Conservation (phyloP, 2,329 filamentous ascomycete species). For the Colletotrichum euphorbiae region DNA sequence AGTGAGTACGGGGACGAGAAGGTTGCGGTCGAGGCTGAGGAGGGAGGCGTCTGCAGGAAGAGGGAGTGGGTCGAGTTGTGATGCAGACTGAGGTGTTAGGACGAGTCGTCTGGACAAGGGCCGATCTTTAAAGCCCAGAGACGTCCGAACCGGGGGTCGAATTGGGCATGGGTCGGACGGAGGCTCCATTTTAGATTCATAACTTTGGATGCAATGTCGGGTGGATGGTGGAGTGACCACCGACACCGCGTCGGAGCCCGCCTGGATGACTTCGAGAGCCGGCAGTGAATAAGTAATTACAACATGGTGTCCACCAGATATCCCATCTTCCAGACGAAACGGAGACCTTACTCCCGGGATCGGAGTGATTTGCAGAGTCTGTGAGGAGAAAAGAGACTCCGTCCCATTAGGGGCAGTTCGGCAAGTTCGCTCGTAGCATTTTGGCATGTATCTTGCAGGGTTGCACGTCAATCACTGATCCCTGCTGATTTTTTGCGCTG, state of each 20-base stretch:
- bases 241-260: slow-evolving; percentile 19
- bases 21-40: slow-evolving; percentile 9
- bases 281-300: neutral
- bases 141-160: slow-evolving; percentile 19
- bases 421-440: slow-evolving; percentile 10
- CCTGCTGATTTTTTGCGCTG: no score
- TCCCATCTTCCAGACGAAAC: slow-evolving; percentile 26
- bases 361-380: slow-evolving; percentile 7
- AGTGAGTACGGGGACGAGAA: slow-evolving; percentile 7
- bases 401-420: slow-evolving; percentile 8
- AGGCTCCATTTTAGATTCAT: slow-evolving; percentile 30
- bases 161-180: slow-evolving; percentile 30
- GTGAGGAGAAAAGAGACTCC: slow-evolving; percentile 21
- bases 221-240: slow-evolving; percentile 36
- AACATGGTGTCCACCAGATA: slow-evolving; percentile 8
- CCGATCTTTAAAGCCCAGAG: slow-evolving; percentile 37
- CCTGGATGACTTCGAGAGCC: slow-evolving; percentile 1
- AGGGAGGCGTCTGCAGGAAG: slow-evolving; percentile 29
- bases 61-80: slow-evolving; percentile 36
- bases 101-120: slow-evolving; percentile 28
- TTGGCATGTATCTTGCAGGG: slow-evolving; percentile 16
- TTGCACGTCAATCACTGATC: no score
- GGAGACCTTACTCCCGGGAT: neutral
- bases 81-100: slow-evolving; percentile 22
- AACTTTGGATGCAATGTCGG: slow-evolving; percentile 28